Evolutionary conservation across 352 stramenopile genomes (phyloP).

Genomic region (Globisporangium camurandrum): DNA sequence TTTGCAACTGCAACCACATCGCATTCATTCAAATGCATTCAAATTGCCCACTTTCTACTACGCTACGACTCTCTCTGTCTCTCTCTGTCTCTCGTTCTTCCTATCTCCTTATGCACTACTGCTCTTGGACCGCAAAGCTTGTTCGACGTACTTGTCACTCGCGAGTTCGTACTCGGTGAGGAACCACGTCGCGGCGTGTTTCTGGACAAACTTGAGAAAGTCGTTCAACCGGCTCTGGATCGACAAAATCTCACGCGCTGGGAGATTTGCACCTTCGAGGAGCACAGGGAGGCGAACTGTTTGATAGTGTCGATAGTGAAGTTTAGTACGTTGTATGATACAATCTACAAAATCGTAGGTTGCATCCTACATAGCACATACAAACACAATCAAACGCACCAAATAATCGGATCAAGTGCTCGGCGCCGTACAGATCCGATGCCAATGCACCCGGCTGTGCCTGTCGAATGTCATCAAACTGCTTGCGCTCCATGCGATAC

Average conservation of each 20-base stretch:
- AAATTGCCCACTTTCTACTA: too few species aligned
- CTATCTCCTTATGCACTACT: background rate
- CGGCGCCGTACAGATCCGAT: conserved; percentile 88
- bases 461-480: conserved; percentile 80
- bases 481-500: conserved; percentile 85
- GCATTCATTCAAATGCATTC: too few species aligned
- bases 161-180: conserved; percentile 54
- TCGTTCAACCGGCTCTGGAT: conserved; percentile 74
- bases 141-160: conserved; percentile 49
- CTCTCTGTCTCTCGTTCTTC: background rate
- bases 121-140: conserved; percentile 15
- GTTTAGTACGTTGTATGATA: too few species aligned
- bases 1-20: too few species aligned
- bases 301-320: background rate
- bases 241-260: conserved; percentile 45
- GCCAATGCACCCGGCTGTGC: conserved; percentile 49
- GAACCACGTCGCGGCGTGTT: conserved; percentile 63
- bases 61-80: too few species aligned
- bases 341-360: too few species aligned
- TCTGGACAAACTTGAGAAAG: conserved; percentile 81
- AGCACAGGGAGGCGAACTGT: conserved; percentile 78
- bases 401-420: conserved; percentile 89
- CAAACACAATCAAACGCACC: conserved; percentile 23
- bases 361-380: background rate
- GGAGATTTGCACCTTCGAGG: conserved; percentile 48